Percentiles rank a stretch among this genome's conserved stretches.
Evolutionary conservation across 176 grass and related monocot species (phyloP).

Genomic region (Miscanthus lutarioriparius): DNA sequence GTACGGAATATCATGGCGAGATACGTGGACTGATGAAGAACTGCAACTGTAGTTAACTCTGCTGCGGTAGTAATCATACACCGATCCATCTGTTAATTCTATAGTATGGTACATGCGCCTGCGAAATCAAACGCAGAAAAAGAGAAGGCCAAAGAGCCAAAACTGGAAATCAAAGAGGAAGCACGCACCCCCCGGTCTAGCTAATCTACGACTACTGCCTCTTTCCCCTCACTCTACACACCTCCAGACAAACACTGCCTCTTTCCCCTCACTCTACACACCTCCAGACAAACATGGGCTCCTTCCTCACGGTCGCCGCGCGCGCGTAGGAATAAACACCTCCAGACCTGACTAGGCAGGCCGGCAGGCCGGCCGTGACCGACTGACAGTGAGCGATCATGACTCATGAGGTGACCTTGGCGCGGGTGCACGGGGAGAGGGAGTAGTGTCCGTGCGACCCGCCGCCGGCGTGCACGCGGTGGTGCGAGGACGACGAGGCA

Average conservation of each 20-base stretch:
- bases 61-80: conserved; percentile 35
- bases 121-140: conserved; percentile 15
- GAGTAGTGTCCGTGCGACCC: conserved; percentile 21
- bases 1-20: neutral
- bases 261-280: conserved; percentile 1
- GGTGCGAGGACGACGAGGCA: conserved; percentile 7
- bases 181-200: neutral
- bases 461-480: conserved; percentile 39
- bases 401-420: conserved; percentile 39
- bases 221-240: conserved; percentile 1
- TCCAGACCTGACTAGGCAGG: neutral
- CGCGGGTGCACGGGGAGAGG: conserved; percentile 59
- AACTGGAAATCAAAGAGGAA: conserved; percentile 6
- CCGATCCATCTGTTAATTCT: conserved; percentile 32
- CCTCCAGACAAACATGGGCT: neutral
- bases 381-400: neutral
- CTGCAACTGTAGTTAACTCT: neutral
- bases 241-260: neutral
- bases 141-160: neutral
- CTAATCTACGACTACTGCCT: conserved; percentile 19
- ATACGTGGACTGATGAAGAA: neutral
- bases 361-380: neutral
- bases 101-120: conserved; percentile 22
- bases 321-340: neutral
- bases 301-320: neutral